Base-by-base conservation (phyloP, 352 stramenopile species). In the Thalassiosira sp. region DNA sequence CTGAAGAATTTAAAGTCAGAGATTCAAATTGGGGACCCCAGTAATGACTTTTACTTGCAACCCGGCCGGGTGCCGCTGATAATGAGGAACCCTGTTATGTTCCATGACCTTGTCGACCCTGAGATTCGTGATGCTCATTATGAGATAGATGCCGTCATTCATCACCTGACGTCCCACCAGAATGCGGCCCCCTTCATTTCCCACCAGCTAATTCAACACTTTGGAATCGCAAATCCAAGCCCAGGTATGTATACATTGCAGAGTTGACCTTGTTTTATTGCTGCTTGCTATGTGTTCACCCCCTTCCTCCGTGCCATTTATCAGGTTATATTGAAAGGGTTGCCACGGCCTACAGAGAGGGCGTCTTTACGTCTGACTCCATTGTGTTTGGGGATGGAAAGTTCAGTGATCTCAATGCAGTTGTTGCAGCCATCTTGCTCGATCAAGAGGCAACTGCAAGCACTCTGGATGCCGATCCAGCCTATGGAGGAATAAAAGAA, bases 401-500 rank as follows among this genome's bases (percentile, higher is more conserved):
- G 27, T 87, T 84, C 46, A 72, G 82, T 22, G 61, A 84, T 53
- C 60, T 90, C 20, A 59, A 58, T 7, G 84, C 84, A 3, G 61
- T 82, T n/a, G 56, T 81, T 15, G 81, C 84, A 16, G 79, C 78
- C 16, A 85, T 88, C 13, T 43, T 88, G 42, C 42, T 89, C 1
- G 78, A 89, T 59, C 64, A 22, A 24, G 84, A 90, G 46, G 69
- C 84, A 37, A 57, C 46, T 35, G 60, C 68, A 0, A 8, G 8
- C 10, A 48, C 69, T 46, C 52, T 90, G 22, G 78, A 86, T 67
- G 52, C 53, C 0, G 84, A 90, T 70, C 74, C 81, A 22, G 51
- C 52, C 10, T 60, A 81, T 43, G 84, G 84, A 0, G 45, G 40
- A 2, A 67, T 87, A 2, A 60, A 77, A 20, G 78, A 90, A 63